phyloP scores from a whole-genome alignment of 352 stramenopile species.

The Lagenidium giganteum region DNA sequence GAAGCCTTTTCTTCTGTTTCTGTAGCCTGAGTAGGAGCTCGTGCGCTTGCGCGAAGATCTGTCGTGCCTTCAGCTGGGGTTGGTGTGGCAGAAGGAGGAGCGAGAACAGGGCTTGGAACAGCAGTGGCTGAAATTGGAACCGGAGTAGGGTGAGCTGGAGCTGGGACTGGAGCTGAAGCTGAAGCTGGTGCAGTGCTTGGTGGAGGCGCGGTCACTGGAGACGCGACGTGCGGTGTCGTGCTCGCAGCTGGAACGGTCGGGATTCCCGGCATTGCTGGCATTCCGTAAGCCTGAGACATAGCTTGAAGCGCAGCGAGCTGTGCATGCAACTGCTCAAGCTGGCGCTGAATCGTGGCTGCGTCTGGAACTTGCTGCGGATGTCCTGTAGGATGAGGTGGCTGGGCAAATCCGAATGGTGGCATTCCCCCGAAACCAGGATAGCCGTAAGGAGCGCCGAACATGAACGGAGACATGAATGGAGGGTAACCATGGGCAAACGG shows the following conservation, averaged over 20 bases:
- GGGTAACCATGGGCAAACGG: slow-evolving; percentile 37
- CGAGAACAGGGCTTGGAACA: neutral
- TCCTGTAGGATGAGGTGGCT: slow-evolving; percentile 1
- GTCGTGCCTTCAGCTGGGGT: too few species aligned
- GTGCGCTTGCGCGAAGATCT: too few species aligned
- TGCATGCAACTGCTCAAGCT: slow-evolving; percentile 21
- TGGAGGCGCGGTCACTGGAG: neutral
- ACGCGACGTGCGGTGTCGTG: neutral
- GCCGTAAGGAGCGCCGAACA: slow-evolving; percentile 39
- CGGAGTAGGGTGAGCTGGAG: neutral
- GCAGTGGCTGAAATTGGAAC: neutral
- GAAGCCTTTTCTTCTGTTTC: slow-evolving; percentile 21
- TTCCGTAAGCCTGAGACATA: slow-evolving; percentile 12
- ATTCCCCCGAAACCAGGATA: slow-evolving; percentile 45
- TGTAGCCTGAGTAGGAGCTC: too few species aligned
- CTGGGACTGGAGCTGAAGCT: neutral
- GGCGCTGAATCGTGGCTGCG: slow-evolving; percentile 16
- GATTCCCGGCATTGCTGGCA: slow-evolving; percentile 2
- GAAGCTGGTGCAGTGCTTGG: neutral
- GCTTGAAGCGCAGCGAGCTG: slow-evolving; percentile 22
- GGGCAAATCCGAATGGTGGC: slow-evolving; percentile 26
- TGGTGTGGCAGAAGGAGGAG: neutral
- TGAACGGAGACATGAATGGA: slow-evolving; percentile 51
- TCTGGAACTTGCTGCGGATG: slow-evolving; percentile 5
- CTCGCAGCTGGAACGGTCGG: neutral